Base-by-base conservation (phyloP, 768 basidiomycete genomes). In the Rhodotorula paludigena region DNA sequence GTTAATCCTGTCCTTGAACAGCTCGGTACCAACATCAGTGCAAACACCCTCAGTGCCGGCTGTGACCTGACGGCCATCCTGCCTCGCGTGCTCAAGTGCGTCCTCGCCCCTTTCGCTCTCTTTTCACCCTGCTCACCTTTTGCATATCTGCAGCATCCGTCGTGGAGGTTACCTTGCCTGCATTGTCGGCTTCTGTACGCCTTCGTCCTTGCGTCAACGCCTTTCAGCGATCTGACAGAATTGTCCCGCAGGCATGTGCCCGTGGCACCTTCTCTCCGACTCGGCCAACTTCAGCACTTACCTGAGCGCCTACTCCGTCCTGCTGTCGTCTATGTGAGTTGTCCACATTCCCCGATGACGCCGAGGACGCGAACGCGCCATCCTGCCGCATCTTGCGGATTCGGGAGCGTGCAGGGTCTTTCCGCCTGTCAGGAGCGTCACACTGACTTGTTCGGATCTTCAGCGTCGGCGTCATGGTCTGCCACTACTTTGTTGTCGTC, bases 161-260 rank as follows among this genome's bases (percentile, higher is more conserved):
- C 84, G 89, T 28, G 89, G 90, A 36, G 89, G 89, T 23, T 92
- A 87, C 78, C 79, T 91, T 54, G 87, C 86, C n/a, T 89, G 88
- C 14, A 81, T 87, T 54, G 85, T 89, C 47, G 89, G 89, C 9
- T 75, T 90, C 39, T 84, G 81, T n/a, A n/a, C n/a, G n/a, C n/a
- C n/a, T n/a, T n/a, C n/a, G n/a, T n/a, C n/a, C n/a, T n/a, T n/a
- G n/a, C n/a, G n/a, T n/a, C n/a, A n/a, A n/a, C n/a, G n/a, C n/a
- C n/a, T n/a, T n/a, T n/a, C n/a, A n/a, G n/a, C n/a, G n/a, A n/a
- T n/a, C n/a, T n/a, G n/a, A n/a, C n/a, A n/a, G n/a, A n/a, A n/a
- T n/a, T n/a, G n/a, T n/a, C n/a, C n/a, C n/a, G n/a, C n/a, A n/a
- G n/a, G n/a, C 77, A 89, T 89, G 81, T 83, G 86, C 45, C 88